These are phyloP conservation scores for Dendrobium nobile DNA, from an alignment of 106 monocot genomes.

Conservation along the genomic window DNA sequence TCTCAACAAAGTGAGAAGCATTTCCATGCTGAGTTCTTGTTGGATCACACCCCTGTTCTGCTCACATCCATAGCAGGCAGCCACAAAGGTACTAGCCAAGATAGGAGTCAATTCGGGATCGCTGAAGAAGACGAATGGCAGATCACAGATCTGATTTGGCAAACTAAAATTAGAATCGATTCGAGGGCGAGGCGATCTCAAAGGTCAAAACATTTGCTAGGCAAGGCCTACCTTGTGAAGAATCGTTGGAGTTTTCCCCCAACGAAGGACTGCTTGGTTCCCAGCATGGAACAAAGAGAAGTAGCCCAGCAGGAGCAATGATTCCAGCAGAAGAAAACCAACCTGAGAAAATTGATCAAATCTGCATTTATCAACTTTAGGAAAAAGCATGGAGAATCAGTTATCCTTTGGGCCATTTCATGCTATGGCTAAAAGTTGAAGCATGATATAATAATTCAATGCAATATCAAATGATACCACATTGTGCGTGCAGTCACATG, in stretches of 20 bases:
- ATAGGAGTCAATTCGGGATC: slow-evolving; percentile 88
- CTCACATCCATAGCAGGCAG: slow-evolving; percentile 85
- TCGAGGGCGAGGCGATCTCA: background rate
- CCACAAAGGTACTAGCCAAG: slow-evolving; percentile 67
- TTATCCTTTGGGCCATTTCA: background rate
- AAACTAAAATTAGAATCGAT: background rate
- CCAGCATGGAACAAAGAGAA: slow-evolving; percentile 79
- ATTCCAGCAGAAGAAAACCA: slow-evolving; percentile 79
- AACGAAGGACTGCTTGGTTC: slow-evolving; percentile 95
- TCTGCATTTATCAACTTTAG: background rate
- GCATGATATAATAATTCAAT: background rate
- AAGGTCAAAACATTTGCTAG: background rate
- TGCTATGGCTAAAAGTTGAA: background rate
- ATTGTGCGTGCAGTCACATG: background rate
- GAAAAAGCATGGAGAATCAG: background rate
- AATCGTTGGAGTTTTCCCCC: slow-evolving; percentile 98
- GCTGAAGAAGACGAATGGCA: slow-evolving; percentile 94
- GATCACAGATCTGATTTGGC: slow-evolving; percentile 73
- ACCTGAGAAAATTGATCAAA: slow-evolving; percentile 30
- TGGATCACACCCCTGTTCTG: slow-evolving; percentile 82
- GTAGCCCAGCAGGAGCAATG: slow-evolving; percentile 73
- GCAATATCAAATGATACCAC: background rate
- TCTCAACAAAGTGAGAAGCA: slow-evolving; percentile 79
- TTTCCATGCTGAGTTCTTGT: slow-evolving; percentile 94
- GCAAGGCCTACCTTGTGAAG: slow-evolving; percentile 64